These are phyloP conservation scores for Pseudonitzschia delicatissima DNA, from an alignment of 108 stramenopile genomes.

Conservation along the genomic window DNA sequence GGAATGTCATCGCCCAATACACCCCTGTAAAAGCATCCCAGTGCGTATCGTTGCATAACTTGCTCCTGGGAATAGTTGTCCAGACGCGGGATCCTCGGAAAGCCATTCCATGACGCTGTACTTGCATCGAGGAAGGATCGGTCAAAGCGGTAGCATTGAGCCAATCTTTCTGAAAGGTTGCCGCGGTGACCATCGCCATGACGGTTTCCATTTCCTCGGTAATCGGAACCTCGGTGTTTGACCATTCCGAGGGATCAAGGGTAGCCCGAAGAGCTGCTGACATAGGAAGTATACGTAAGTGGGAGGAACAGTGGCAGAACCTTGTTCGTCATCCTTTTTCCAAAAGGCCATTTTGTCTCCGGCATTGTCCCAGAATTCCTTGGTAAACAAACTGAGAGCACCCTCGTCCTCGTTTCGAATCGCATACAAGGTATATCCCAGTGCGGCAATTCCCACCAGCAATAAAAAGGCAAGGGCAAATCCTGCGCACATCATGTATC, in stretches of 20 bases:
- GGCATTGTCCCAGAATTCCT: neutral
- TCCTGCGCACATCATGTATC: neutral
- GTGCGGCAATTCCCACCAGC: neutral
- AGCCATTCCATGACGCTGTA: conserved; percentile 19
- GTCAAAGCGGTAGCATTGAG: neutral
- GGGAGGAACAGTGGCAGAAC: no score
- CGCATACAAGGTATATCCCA: conserved; percentile 7
- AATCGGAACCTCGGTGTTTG: no score
- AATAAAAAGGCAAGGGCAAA: neutral
- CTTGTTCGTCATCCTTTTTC: neutral
- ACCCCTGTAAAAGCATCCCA: conserved; percentile 13
- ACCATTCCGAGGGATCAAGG: no score
- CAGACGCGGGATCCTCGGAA: conserved; percentile 4
- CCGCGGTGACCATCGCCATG: neutral
- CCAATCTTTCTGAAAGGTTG: neutral
- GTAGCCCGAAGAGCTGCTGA: no score
- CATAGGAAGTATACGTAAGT: no score
- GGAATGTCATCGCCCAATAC: neutral
- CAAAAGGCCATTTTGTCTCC: neutral
- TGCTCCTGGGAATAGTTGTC: neutral
- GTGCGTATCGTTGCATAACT: conserved; percentile 24
- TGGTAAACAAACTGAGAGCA: neutral
- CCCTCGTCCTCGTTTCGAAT: neutral
- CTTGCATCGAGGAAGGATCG: conserved; percentile 2
- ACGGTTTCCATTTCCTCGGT: no score